Evolutionary conservation across 2,329 filamentous ascomycete genomes (phyloP).

Genomic region (Ilyonectria mors-panacis): DNA sequence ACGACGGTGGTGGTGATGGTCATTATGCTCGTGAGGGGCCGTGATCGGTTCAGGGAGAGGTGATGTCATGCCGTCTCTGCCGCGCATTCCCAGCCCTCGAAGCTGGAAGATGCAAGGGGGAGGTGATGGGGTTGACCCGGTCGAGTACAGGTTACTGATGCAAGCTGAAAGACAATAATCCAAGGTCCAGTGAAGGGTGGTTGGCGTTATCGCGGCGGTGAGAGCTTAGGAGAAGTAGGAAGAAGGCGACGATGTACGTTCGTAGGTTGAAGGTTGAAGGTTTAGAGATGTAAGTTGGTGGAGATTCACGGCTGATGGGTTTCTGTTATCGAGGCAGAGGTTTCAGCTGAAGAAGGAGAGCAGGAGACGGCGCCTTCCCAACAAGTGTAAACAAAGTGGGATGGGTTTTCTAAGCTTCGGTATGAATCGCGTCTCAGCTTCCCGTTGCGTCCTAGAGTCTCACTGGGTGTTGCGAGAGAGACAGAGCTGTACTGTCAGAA

Average conservation of each 20-base stretch:
- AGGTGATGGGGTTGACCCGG: background rate
- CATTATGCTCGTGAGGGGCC: constrained; percentile 31
- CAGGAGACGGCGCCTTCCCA: background rate
- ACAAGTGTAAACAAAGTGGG: background rate
- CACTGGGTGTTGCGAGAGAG: background rate
- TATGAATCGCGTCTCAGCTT: background rate
- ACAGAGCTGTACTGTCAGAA: background rate
- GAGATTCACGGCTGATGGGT: background rate
- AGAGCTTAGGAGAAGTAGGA: background rate
- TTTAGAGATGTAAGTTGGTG: background rate
- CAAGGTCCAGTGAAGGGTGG: background rate
- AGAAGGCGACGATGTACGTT: background rate
- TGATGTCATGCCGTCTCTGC: constrained; percentile 27
- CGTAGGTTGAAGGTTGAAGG: background rate
- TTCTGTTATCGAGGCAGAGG: constrained; percentile 1
- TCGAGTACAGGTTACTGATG: background rate
- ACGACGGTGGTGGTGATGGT: constrained; percentile 36
- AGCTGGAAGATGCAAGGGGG: background rate
- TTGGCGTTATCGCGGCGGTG: background rate
- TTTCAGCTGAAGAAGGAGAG: background rate
- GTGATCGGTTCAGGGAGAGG: constrained; percentile 28
- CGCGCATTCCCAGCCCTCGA: background rate
- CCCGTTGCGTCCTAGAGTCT: background rate
- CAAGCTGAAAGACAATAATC: no score
- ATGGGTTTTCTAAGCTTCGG: background rate